A percentile compares a stretch with the other conserved stretches of the same genome.
Conservation (phyloP, 2,329 filamentous ascomycete genomes). For the Pochonia chlamydosporia region DNA sequence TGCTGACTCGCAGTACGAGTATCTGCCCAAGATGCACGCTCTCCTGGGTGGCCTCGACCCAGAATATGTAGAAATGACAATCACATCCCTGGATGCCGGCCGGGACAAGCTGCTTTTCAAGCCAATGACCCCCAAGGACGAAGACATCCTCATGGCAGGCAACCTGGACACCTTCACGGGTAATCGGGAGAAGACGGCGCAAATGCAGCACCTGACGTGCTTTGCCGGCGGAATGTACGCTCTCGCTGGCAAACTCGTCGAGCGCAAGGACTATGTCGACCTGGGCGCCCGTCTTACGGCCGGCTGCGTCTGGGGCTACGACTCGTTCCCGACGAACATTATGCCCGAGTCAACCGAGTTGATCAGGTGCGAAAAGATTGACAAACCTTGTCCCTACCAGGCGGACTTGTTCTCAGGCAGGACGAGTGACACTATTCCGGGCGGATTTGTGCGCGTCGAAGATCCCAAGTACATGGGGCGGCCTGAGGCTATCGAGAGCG, state of each 20-base stretch:
- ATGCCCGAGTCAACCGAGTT: constrained; percentile 46
- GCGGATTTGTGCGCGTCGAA: constrained; percentile 52
- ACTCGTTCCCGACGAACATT: constrained; percentile 41
- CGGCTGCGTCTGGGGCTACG: constrained; percentile 51
- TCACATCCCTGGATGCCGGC: constrained; percentile 54
- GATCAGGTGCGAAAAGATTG: constrained; percentile 27
- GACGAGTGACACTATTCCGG: constrained; percentile 25
- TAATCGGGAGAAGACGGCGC: constrained; percentile 22
- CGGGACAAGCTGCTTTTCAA: constrained; percentile 60
- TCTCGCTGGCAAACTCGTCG: constrained; percentile 58
- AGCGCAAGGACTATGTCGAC: constrained; percentile 37
- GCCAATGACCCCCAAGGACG: constrained; percentile 55
- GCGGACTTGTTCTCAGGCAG: constrained; percentile 16
- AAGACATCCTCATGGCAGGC: constrained; percentile 56
- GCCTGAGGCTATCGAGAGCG: constrained; percentile 47
- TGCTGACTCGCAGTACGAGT: constrained; percentile 51
- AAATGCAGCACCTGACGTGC: constrained; percentile 58
- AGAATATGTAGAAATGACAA: constrained; percentile 61
- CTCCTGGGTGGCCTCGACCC: constrained; percentile 60
- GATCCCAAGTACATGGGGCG: constrained; percentile 38
- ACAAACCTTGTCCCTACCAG: constrained; percentile 30
- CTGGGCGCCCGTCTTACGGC: constrained; percentile 42
- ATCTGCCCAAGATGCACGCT: constrained; percentile 51
- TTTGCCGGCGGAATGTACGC: constrained; percentile 68
- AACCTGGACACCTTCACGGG: constrained; percentile 24